Base-by-base conservation (phyloP, 2,329 filamentous ascomycete genomes). In the Fusarium sulawesiense region DNA sequence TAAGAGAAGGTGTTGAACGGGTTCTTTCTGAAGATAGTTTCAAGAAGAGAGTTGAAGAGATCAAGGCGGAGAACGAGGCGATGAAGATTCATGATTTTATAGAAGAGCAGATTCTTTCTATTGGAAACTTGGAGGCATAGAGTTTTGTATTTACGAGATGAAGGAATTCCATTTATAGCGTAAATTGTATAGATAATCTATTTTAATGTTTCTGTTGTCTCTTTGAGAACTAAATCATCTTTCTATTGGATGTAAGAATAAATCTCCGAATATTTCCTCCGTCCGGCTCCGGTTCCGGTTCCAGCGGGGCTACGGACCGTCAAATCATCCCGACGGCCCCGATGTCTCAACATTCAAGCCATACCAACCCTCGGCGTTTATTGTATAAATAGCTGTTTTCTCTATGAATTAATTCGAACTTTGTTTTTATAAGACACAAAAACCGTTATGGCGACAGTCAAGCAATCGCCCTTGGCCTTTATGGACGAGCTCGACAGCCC, bases 401-500 rank as follows among this genome's bases (percentile, higher is more conserved):
- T 41, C 23, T 8, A 8, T 20, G n/a, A 41, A 16, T 3, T 7
- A 1, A 25, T 2, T 13, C 20, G 7, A n/a, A 16, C 1, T 16
- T 13, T 18, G 16, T 6, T 21, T 12, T 14, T 29, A 14, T 9
- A 3, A 23, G 20, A 40, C 32, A 27, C 4, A 51, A 14, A 14
- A 21, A 16, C 12, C 14, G 48, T 48, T 32, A 81, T 80, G 78
- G 70, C 75, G 2, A 73, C 73, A 55, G 73, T 75, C 46, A 60
- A 30, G 58, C 56, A 32, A 16, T 60, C 67, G 6, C 62, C 74
- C 2, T 72, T 84, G 10, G 72, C 70, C 29, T 79, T 77, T 64
- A 82, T 84, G 79, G 73, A 78, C 41, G 68, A 68, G n/a, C 76
- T 84, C 11, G 32, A 27, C 49, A 80, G 78, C n/a, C 73, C 79